phyloP scores from a whole-genome alignment of 768 basidiomycete species.

The Mycena latifolia region DNA sequence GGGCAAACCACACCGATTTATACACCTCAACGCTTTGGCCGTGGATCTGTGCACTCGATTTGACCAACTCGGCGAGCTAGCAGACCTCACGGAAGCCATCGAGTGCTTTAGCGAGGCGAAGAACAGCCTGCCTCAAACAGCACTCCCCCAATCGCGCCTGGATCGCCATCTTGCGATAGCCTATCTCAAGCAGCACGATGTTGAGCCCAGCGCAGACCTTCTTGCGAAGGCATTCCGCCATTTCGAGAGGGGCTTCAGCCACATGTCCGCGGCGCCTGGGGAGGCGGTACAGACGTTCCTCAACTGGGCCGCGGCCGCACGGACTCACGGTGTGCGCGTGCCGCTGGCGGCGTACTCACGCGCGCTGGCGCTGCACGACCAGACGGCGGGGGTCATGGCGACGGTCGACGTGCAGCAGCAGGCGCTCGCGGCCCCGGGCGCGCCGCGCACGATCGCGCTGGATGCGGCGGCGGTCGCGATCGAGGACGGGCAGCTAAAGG shows the following conservation, averaged over 20 bases:
- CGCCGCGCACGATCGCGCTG: no score
- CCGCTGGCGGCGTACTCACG: conserved; percentile 16
- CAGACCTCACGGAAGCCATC: no score
- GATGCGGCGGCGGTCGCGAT: no score
- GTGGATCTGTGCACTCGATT: conserved; percentile 7
- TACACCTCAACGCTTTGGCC: background rate
- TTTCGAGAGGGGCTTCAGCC: conserved; percentile 5
- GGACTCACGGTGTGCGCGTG: background rate
- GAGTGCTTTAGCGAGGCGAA: conserved; percentile 14
- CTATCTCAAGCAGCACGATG: conserved; percentile 10
- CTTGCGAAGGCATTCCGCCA: background rate
- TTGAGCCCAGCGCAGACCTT: background rate
- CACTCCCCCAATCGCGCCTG: no score
- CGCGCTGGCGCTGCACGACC: conserved; percentile 23
- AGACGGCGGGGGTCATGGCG: background rate
- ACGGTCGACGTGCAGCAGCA: no score
- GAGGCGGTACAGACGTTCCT: conserved; percentile 2
- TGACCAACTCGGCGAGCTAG: conserved; percentile 1
- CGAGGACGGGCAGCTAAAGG: no score
- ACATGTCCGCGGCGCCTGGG: background rate
- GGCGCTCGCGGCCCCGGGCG: no score
- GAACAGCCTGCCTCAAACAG: conserved; percentile 1
- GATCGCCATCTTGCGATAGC: conserved; percentile 15
- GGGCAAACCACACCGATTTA: background rate
- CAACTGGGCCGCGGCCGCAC: conserved; percentile 12